Evolutionary conservation across 2,329 filamentous ascomycete species (phyloP), one percentile per base, ranked within the genome.

Genomic region (Cryphonectria japonica): DNA sequence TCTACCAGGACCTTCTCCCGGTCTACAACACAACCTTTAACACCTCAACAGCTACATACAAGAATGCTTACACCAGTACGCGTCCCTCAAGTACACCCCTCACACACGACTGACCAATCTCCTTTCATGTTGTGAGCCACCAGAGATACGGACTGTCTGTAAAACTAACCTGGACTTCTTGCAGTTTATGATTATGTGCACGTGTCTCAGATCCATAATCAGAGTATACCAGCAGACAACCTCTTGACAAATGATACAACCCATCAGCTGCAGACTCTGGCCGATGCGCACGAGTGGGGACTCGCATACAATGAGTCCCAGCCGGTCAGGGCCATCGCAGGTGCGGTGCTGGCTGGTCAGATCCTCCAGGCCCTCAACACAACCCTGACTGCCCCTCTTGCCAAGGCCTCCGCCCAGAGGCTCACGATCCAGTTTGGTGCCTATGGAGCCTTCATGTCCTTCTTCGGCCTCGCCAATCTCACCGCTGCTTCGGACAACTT

Each of bases 251-350:
- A 83, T 52, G 82, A 84, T 1, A 86, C 87, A 37, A 83, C 93
- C 69, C 78, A 83, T 75, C 88, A 92, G 78, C 87, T 96, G 70
- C 86, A 87, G 75, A 86, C 87, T n/a, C 88, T 96, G 43, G 94
- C 95, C 75, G 90, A 95, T 78, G 83, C 84, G 71, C 93, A 96
- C 80, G 92, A 98, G 80, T 97, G 88, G 85, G 91, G 91, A 77
- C 89, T 96, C 19, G 93, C 93, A 68, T 97, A 92, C 87, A 95
- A 97, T 82, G 81, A 83, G 74, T 92, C 89, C 81, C 93, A 95
- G 76, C 83, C 86, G 61, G 84, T 87, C 75, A 86, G 88, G 68
- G 86, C 88, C 75, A 85, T 91, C 74, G 83, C 85, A 2, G 89
- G 88, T 73, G 81, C 85, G 70, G 86, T 88, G 34, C 83, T 91